phyloP scores from a whole-genome alignment of 1,284 basidiomycete species.

The Moniliophthora roreri region DNA sequence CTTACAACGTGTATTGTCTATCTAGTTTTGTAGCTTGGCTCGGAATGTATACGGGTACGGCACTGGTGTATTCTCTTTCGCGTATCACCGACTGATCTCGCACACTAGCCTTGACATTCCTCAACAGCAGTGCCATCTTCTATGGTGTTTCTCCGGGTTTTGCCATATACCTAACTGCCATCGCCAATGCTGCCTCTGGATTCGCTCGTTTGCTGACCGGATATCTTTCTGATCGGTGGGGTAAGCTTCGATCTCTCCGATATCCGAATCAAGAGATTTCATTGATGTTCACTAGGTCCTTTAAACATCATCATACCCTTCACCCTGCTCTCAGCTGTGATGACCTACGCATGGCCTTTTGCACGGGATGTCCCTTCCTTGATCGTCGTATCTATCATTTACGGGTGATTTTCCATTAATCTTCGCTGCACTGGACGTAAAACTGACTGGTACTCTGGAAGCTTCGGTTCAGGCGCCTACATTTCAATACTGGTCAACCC shows the following conservation, averaged over 20 bases:
- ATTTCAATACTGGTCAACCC: conserved; percentile 33
- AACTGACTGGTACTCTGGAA: conserved; percentile 7
- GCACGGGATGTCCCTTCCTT: neutral
- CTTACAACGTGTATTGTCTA: conserved; percentile 7
- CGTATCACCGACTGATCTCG: neutral
- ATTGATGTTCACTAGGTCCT: neutral
- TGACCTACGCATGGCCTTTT: conserved; percentile 7
- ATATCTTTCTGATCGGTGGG: conserved; percentile 1
- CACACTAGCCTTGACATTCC: conserved; percentile 6
- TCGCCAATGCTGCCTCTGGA: conserved; percentile 9
- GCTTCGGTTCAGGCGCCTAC: conserved; percentile 28
- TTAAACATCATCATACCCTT: conserved; percentile 12
- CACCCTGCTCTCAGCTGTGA: neutral
- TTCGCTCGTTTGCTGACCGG: neutral
- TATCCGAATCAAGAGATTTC: neutral
- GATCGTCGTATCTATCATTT: conserved; percentile 6
- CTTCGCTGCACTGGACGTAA: neutral
- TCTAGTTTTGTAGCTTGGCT: conserved; percentile 10
- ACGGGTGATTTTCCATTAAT: conserved; percentile 4
- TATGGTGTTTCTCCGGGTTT: conserved; percentile 7
- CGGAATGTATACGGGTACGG: conserved; percentile 12
- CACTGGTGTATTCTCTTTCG: no score
- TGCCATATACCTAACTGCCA: conserved; percentile 5
- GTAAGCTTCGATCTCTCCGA: neutral
- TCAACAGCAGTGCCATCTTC: conserved; percentile 11